These are phyloP conservation scores for Telfairia occidentalis DNA, from an alignment of 331 rosid species.

Conservation along the genomic window DNA sequence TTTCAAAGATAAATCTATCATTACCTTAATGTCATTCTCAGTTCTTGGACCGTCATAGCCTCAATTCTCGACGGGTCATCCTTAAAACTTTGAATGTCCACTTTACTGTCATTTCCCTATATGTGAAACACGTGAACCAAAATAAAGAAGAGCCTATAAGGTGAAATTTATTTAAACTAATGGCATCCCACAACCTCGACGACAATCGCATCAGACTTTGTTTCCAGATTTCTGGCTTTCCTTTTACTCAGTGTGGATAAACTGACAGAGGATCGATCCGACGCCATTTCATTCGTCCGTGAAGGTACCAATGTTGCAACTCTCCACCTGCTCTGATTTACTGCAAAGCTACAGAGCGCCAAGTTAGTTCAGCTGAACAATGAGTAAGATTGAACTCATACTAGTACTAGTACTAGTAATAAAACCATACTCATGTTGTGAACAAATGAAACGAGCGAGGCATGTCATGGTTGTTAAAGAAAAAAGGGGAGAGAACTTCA, in stretches of 20 bases:
- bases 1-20: constrained; percentile 7
- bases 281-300: constrained; percentile 26
- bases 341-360: constrained; percentile 38
- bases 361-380: constrained; percentile 17
- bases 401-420: background rate
- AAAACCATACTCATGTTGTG: background rate
- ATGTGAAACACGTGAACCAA: constrained; percentile 13
- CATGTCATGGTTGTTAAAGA: too few species aligned
- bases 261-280: constrained; percentile 38
- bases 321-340: constrained; percentile 30
- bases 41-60: constrained; percentile 71
- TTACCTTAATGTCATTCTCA: constrained; percentile 56
- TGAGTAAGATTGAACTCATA: background rate
- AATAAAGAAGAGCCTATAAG: constrained; percentile 7
- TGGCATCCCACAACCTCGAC: constrained; percentile 29
- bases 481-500: too few species aligned
- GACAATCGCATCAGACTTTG: constrained; percentile 19
- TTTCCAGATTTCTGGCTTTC: constrained; percentile 26
- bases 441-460: background rate
- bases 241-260: constrained; percentile 23
- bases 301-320: constrained; percentile 24
- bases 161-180: background rate
- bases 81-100: constrained; percentile 50
- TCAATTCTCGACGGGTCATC: constrained; percentile 47
- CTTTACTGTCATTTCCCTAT: constrained; percentile 37